A percentile compares a stretch with the other conserved stretches of the same genome.
phyloP scores from a whole-genome alignment of 345 rosid genomes.

The Eucalyptus guilfoylei region DNA sequence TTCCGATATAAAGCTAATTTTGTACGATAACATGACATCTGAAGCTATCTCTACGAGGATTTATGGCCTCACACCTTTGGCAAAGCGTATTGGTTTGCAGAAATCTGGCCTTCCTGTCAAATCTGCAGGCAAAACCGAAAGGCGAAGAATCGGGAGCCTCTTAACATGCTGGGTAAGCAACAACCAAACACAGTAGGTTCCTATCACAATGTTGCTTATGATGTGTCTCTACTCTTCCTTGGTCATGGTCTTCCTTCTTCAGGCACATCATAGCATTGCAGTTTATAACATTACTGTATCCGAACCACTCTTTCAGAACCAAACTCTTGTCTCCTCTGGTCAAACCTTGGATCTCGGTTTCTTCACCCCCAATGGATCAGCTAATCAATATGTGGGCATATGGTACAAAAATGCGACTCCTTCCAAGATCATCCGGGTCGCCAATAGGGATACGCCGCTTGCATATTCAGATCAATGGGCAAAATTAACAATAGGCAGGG shows the following conservation, averaged over 20 bases:
- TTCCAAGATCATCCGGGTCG: slow-evolving; percentile 16
- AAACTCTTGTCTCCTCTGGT: neutral
- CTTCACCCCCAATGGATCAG: neutral
- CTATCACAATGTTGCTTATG: neutral
- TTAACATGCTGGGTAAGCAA: no score
- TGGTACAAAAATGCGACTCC: neutral
- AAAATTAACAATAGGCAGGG: neutral
- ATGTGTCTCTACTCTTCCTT: neutral
- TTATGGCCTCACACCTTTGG: no score
- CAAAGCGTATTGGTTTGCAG: no score
- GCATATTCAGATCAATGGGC: neutral
- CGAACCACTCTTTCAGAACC: neutral
- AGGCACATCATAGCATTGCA: no score
- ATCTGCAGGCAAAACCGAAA: no score
- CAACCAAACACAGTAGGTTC: no score
- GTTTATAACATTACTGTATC: neutral
- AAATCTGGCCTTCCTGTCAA: no score
- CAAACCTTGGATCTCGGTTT: neutral
- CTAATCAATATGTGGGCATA: neutral
- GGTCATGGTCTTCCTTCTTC: neutral
- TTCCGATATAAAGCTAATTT: no score
- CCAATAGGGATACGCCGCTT: slow-evolving; percentile 10
- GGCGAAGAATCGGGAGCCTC: no score
- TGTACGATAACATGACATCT: no score
- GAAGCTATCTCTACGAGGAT: no score